Base-by-base conservation (phyloP, 2,329 filamentous ascomycete genomes). In the Epichloe elymi region DNA sequence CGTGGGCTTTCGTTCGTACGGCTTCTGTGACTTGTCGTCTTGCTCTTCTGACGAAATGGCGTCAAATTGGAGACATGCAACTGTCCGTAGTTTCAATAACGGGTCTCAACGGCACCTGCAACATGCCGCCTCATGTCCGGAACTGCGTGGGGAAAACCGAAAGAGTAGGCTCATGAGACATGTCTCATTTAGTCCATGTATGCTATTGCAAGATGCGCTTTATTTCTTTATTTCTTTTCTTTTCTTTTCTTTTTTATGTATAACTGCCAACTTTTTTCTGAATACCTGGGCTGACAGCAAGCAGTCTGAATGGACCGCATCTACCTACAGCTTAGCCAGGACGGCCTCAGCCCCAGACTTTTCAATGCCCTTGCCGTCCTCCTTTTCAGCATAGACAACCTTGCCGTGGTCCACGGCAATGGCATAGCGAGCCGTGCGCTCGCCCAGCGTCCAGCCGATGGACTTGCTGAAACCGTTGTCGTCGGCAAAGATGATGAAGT, bases 401-500 rank as follows among this genome's bases (percentile, higher is more conserved):
- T 87, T 91, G 68, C 88, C 88, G 67, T 94, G 75, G 71, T 90
- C 88, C 59, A 94, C 70, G 61, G 90, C 73, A 66, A 95, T 78
- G 60, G 86, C 88, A 72, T 86, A 94, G 56, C 88, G 79, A 56
- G 78, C 81, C 57, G 86, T 89, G 57, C 88, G 79, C 63, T 86
- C 84, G 53, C 82, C 85, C 45, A 79, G 72, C 56, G 76, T 78
- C 88, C 88, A 94, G 66, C 85, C 88, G 59, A 90, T 78, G 64
- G 75, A 76, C 74, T 85, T 82, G 68, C 81, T 85, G 77, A 94
- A 94, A 58, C 80, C 76, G 51, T 68, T 70, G 58, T 67, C 63
- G 68, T 95, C 88, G 63, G 88, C 78, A 74, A 95, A 93, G 60
- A 93, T 75, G 57, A 80, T 75, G 53, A 67, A 75, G 59, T 91